Conservation (phyloP, 2,329 filamentous ascomycete species). For the Metarhizium sp. region DNA sequence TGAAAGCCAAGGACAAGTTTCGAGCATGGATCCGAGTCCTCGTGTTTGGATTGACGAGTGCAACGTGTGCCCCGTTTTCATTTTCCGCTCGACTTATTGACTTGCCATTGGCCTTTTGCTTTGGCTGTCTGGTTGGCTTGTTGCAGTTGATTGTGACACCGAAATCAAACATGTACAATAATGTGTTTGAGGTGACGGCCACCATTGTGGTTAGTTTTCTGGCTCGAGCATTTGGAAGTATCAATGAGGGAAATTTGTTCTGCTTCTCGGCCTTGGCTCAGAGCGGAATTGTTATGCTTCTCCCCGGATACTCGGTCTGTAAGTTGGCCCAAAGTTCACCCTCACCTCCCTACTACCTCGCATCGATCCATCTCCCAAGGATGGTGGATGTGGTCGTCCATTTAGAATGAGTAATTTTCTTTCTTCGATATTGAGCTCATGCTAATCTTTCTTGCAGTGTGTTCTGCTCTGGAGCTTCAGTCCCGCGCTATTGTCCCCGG, state of each 20-base stretch:
- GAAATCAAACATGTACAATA: slow-evolving; percentile 56
- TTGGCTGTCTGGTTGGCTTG: slow-evolving; percentile 61
- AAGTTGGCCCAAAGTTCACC: slow-evolving; percentile 14
- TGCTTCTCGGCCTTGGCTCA: slow-evolving; percentile 59
- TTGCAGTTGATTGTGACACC: slow-evolving; percentile 63
- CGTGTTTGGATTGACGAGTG: slow-evolving; percentile 64
- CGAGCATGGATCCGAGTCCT: slow-evolving; percentile 44
- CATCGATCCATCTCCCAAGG: too few species aligned
- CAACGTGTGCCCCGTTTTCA: slow-evolving; percentile 64
- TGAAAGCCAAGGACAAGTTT: slow-evolving; percentile 46
- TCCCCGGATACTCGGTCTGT: slow-evolving; percentile 55
- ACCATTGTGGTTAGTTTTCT: slow-evolving; percentile 53
- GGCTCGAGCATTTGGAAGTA: slow-evolving; percentile 53
- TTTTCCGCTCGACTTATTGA: slow-evolving; percentile 65
- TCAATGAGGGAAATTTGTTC: slow-evolving; percentile 40
- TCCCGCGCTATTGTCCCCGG: slow-evolving; percentile 60
- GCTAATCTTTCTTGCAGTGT: slow-evolving; percentile 19
- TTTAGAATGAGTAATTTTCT: too few species aligned
- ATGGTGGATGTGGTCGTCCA: too few species aligned
- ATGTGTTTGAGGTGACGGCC: slow-evolving; percentile 56
- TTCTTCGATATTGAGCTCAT: neutral
- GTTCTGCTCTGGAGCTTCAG: slow-evolving; percentile 52
- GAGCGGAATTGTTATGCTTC: slow-evolving; percentile 54
- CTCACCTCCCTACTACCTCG: too few species aligned
- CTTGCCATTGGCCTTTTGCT: slow-evolving; percentile 59